Percentiles rank a stretch among this genome's conserved stretches.
Evolutionary conservation across 2,329 filamentous ascomycete species (phyloP).

Genomic region (Didymellaceae sp.): DNA sequence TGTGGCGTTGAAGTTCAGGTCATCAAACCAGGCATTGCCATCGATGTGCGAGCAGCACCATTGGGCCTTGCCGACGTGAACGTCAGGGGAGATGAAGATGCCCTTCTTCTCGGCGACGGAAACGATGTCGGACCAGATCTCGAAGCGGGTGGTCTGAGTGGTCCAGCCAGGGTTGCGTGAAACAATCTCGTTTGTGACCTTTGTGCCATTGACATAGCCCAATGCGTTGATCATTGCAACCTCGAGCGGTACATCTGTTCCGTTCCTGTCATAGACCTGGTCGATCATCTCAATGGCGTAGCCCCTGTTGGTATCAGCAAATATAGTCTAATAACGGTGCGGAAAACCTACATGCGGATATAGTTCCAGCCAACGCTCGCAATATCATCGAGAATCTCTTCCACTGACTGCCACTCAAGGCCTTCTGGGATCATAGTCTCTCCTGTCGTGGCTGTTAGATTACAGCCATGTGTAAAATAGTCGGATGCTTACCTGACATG

Average conservation of each 20-base stretch:
- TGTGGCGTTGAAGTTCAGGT: slow-evolving; percentile 60
- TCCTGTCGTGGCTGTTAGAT: slow-evolving; percentile 44
- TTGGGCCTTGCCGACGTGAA: slow-evolving; percentile 41
- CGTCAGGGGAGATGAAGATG: slow-evolving; percentile 42
- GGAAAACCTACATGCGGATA: slow-evolving; percentile 54
- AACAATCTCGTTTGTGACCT: slow-evolving; percentile 48
- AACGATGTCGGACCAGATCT: slow-evolving; percentile 45
- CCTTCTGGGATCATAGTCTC: slow-evolving; percentile 67
- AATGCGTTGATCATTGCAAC: slow-evolving; percentile 50
- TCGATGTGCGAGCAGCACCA: slow-evolving; percentile 52
- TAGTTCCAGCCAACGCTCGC: slow-evolving; percentile 64
- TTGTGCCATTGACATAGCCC: slow-evolving; percentile 47
- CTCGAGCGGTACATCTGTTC: slow-evolving; percentile 48
- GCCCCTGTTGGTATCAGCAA: slow-evolving; percentile 31
- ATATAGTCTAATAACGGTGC: background rate
- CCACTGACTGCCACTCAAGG: slow-evolving; percentile 61
- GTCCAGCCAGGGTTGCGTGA: slow-evolving; percentile 48
- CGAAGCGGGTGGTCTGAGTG: slow-evolving; percentile 48
- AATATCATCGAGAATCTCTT: slow-evolving; percentile 61
- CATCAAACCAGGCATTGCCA: slow-evolving; percentile 66
- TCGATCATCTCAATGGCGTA: slow-evolving; percentile 54
- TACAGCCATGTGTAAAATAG: background rate
- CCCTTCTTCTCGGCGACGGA: slow-evolving; percentile 37
- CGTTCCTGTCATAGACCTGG: slow-evolving; percentile 50
- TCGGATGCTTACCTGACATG: slow-evolving; percentile 32